Base-by-base conservation (phyloP, 495 filamentous ascomycete species). In the Penicillium daleae region DNA sequence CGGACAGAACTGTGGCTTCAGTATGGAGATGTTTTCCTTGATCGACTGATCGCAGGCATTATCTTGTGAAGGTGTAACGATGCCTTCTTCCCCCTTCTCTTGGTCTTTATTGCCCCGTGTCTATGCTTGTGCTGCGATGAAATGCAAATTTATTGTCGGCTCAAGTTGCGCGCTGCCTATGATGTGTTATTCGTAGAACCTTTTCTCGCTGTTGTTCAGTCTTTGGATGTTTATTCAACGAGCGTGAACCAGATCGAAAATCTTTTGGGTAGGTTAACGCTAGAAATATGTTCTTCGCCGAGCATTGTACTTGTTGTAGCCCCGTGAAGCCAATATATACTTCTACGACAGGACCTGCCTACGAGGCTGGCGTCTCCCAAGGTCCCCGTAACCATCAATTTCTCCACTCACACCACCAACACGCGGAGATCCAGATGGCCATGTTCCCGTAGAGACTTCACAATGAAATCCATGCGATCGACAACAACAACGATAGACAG, bases 391-490 rank as follows among this genome's bases (percentile, higher is more conserved):
- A 12, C 52, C 35, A 12, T 15, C 13, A 39, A 39, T 12, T 31
- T 31, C 29, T 31, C 12, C 46, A 27, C 24, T 17, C 24, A 10
- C 35, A 15, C 35, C 35, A 17, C 35, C 48, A 15, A 29, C 26
- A 51, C 22, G 5, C 27, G 22, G 12, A 26, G n/a, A 17, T 15
- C 31, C 48, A 51, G 48, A 7, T 44, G 15, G 46, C 40, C 46
- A 49, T 21, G 12, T 17, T 7, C 9, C 6, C 27, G 46, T 32
- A 53, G 4, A 1, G 26, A 3, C 4, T 17, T 44, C 35, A 22
- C 19, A 33, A 33, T n/a, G 37, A 40, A 32, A 15, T 49, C 27
- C 17, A 27, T 32, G 6, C 27, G 59, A 56, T 56, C 51, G 52
- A 35, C 51, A 13, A 15, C 21, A 44, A n/a, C 31, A 10, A 6